These are phyloP conservation scores for Datura wrightii DNA, from an alignment of 257 asterid species.

Conservation along the genomic window DNA sequence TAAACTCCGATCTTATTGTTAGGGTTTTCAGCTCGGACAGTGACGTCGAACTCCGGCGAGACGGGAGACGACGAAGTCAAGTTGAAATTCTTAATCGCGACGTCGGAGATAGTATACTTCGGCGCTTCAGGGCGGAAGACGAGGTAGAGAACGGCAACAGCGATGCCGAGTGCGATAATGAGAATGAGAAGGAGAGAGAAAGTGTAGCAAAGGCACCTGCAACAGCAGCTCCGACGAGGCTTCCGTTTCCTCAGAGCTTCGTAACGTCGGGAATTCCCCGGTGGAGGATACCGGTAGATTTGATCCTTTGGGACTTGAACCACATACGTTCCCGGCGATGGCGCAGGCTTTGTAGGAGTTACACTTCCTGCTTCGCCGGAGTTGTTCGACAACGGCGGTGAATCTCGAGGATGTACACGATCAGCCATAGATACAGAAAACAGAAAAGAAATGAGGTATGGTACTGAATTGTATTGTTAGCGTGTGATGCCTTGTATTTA, in stretches of 20 bases:
- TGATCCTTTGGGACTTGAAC: slow-evolving; percentile 54
- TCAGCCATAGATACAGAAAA: slow-evolving; percentile 27
- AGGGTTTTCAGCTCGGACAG: slow-evolving; percentile 67
- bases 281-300: slow-evolving; percentile 47
- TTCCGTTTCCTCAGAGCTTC: slow-evolving; percentile 44
- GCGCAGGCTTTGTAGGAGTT: slow-evolving; percentile 22
- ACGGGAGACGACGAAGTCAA: slow-evolving; percentile 55
- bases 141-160: slow-evolving; percentile 78
- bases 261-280: slow-evolving; percentile 46
- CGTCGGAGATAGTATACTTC: slow-evolving; percentile 49
- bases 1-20: slow-evolving; percentile 76
- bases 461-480: not conserved
- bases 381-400: slow-evolving; percentile 31
- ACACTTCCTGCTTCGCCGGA: not conserved
- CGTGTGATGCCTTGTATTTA: not conserved
- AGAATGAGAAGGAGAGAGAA: slow-evolving; percentile 53
- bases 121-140: slow-evolving; percentile 76
- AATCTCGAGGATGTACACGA: slow-evolving; percentile 35
- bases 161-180: slow-evolving; percentile 51
- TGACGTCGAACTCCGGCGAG: slow-evolving; percentile 74
- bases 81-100: slow-evolving; percentile 58
- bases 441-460: not conserved
- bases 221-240: slow-evolving; percentile 54
- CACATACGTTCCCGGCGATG: slow-evolving; percentile 42
- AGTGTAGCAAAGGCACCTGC: slow-evolving; percentile 60